A percentile compares a stretch with the other conserved stretches of the same genome.
Conservation (phyloP, 441 rosid genomes). For the Mallotus japonicus region DNA sequence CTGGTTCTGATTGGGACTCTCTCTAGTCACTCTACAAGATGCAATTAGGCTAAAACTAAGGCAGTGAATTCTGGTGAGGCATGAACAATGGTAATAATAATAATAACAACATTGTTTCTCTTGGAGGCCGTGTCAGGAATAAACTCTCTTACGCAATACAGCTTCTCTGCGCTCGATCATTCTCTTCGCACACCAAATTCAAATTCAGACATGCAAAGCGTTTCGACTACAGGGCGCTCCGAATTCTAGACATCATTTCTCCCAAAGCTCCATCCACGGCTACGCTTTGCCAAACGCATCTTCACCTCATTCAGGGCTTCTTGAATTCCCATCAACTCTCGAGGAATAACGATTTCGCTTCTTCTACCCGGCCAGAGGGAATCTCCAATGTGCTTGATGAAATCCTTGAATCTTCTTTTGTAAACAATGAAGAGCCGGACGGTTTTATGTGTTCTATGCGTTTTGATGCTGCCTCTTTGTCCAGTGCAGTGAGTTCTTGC, state of each 20-base stretch:
- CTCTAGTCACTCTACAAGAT: too few species aligned
- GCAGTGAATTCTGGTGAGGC: conserved; percentile 9
- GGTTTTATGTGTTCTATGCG: conserved; percentile 8
- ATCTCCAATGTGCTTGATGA: conserved; percentile 35
- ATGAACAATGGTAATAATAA: conserved; percentile 19
- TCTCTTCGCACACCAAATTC: background rate
- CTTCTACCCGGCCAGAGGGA: too few species aligned
- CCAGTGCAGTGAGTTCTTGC: conserved; percentile 55
- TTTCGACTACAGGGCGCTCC: conserved; percentile 40
- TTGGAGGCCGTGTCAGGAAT: conserved; percentile 10
- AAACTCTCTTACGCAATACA: background rate
- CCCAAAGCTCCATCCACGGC: conserved; percentile 23
- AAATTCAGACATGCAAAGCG: conserved; percentile 14
- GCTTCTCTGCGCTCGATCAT: conserved; percentile 11
- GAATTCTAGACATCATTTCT: conserved; percentile 47
- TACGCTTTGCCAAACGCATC: conserved; percentile 36
- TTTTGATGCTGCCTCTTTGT: conserved; percentile 45
- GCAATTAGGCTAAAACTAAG: too few species aligned
- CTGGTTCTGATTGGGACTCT: too few species aligned
- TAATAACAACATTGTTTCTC: background rate
- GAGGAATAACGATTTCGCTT: too few species aligned
- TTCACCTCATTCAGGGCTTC: conserved; percentile 57
- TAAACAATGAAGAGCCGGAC: conserved; percentile 26
- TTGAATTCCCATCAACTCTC: conserved; percentile 27
- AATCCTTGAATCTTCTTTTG: conserved; percentile 24